Percentiles rank a stretch among this genome's conserved stretches.
These are phyloP conservation scores for Penicillium coffeae DNA, from an alignment of 495 filamentous ascomycete genomes.

Conservation along the genomic window DNA sequence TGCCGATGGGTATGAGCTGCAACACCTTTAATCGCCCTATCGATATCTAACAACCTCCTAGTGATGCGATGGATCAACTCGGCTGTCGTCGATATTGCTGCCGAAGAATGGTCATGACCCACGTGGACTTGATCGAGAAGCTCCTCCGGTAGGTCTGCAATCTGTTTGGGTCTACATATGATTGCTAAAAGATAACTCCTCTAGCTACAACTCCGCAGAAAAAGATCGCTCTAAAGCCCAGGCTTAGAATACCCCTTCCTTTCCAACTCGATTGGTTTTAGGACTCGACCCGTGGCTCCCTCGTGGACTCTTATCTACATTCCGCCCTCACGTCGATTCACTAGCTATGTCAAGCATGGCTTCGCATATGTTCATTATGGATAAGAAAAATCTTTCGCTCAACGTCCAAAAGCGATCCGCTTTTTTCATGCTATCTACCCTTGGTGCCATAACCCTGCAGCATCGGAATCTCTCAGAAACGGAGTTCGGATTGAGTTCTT, in stretches of 20 bases:
- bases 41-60: constrained; percentile 27
- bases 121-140: constrained; percentile 98
- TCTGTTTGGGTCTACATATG: not conserved
- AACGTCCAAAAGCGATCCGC: too few relatives aligned
- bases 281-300: not conserved
- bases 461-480: too few relatives aligned
- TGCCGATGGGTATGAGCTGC: constrained; percentile 62
- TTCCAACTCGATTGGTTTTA: not conserved
- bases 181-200: not conserved
- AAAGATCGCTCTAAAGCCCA: constrained; percentile 33
- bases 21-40: not conserved
- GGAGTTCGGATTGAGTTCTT: too few relatives aligned
- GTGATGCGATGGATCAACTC: constrained; percentile 90
- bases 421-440: too few relatives aligned
- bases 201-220: constrained; percentile 35
- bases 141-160: constrained; percentile 70
- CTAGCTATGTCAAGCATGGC: not conserved
- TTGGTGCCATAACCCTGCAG: too few relatives aligned
- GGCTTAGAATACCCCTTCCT: constrained; percentile 12
- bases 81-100: constrained; percentile 96
- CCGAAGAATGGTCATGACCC: constrained; percentile 99
- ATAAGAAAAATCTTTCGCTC: too few relatives aligned
- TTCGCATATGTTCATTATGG: not conserved
- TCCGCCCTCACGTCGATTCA: not conserved
- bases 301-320: not conserved